A percentile compares a stretch with the other conserved stretches of the same genome.
Conservation (phyloP, 768 basidiomycete genomes). For the Suillus discolor region DNA sequence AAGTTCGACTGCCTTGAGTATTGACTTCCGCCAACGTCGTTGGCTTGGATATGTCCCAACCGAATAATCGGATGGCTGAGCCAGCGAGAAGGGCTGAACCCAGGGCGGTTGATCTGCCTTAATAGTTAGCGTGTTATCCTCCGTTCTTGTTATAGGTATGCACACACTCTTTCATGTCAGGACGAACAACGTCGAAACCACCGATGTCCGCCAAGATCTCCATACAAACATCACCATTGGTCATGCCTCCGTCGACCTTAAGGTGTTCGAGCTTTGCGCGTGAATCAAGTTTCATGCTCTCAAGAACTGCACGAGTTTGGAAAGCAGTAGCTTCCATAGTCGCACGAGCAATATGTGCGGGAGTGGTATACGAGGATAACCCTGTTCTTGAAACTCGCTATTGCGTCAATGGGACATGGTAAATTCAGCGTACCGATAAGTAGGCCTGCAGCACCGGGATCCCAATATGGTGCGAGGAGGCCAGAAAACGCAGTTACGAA, state of each 20-base stretch:
- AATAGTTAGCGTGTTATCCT: conserved; percentile 3
- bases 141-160: neutral
- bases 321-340: conserved; percentile 96
- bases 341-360: conserved; percentile 91
- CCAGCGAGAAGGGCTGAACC: conserved; percentile 95
- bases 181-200: conserved; percentile 89
- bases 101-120: conserved; percentile 85
- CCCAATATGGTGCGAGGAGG: conserved; percentile 97
- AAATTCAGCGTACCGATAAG: conserved; percentile 61
- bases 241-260: conserved; percentile 99
- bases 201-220: conserved; percentile 84
- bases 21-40: conserved; percentile 87
- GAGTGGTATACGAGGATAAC: conserved; percentile 85
- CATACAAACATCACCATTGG: conserved; percentile 91
- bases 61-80: conserved; percentile 82
- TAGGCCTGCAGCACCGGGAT: conserved; percentile 84
- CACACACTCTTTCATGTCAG: conserved; percentile 94
- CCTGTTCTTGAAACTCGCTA: conserved; percentile 39
- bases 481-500: conserved; percentile 98
- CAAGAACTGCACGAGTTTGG: conserved; percentile 93
- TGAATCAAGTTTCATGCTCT: conserved; percentile 95
- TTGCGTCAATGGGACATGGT: neutral
- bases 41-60: conserved; percentile 87
- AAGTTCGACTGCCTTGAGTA: conserved; percentile 75
- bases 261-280: conserved; percentile 76